Evolutionary conservation across 805 yeast species (phyloP), one percentile per base, ranked within the genome.

Genomic region (Kluyveromyces aestuarii): DNA sequence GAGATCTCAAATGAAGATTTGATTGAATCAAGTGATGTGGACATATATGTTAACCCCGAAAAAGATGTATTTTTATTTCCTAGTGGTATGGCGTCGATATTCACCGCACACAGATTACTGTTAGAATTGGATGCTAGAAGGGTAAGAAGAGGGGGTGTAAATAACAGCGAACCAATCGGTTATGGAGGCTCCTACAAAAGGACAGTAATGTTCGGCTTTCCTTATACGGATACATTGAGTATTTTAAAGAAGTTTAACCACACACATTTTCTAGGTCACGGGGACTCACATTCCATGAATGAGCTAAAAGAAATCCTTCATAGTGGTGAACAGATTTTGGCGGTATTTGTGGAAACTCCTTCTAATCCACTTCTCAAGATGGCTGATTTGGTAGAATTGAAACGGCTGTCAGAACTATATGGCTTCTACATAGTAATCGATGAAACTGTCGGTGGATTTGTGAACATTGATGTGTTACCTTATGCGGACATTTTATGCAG

Each of bases 171-270:
- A 25, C 45, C 47, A 41, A 48, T 62, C 1, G 67, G 67, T 6
- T 62, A 61, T 42, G 67, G 67, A 1, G 48, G 54, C 2, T 61
- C 66, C 11, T 59, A 60, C 40, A 64, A 70, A 48, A 87, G 87
- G 63, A 81, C 95, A 1, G 95, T 89, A 2, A 88, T 96, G 68
- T 91, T 87, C 67, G 99, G 99, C 1, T 89, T 90, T 69, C 96
- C 98, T 7, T 93, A 91, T 65, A 93, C 87, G 27, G 98, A 93
- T 64, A 90, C 98, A 0, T 73, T 88, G 48, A 87, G 87, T 56
- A 81, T 93, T 50, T 72, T 93, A 58, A 76, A 77, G 59, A 91
- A 90, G 64, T 93, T 89, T 74, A 97, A 98, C 14, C 97, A 97
- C 37, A 86, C 84, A 38, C 81, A 81, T 55, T 91, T 89, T 64